Base-by-base conservation (phyloP, 1,284 basidiomycete genomes). In the Heterobasidion parviporum region DNA sequence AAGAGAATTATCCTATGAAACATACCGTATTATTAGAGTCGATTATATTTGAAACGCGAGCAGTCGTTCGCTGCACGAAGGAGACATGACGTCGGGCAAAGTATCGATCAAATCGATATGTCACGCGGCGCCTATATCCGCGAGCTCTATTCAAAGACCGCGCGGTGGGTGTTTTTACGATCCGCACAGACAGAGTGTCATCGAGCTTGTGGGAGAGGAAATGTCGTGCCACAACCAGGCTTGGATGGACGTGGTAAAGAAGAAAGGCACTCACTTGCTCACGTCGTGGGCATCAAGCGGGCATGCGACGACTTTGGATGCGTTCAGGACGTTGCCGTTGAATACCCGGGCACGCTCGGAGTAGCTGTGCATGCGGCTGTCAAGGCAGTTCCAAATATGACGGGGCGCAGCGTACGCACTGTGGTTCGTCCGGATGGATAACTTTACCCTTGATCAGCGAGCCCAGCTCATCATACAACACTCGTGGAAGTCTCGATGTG, bases 261-360 rank as follows among this genome's bases (percentile, higher is more conserved):
- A 34, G 45, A 53, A 46, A n/a, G 7, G 2, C 9, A 68, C 82
- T 64, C 64, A 87, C 86, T 76, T 77, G 77, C 85, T 88, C 46
- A 92, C 82, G 64, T 92, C 87, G 56, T 80, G 73, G 2, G 88
- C 85, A 60, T 89, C 83, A 34, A 85, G 65, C 1, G 90, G 89
- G 56, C 82, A 85, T 1, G 78, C 81, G 16, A 90, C 79, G 2
- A 81, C 79, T 58, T 80, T 73, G 12, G 87, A 78, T 1, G 68
- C 61, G 33, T 79, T 76, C 54, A 79, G 73, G 52, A 92, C 79
- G 56, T 88, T 89, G 8, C 89, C 89, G 59, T 92, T 92, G 75
- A 92, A 92, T 55, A 91, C 81, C 54, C 71, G 78, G 2, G 83
- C 76, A 54, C 82, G 81, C 35, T 81, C 76, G 9, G 66, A 57